Percentiles rank a stretch among this genome's conserved stretches.
phyloP scores from a whole-genome alignment of 257 asterid species.

The Lycium barbarum region DNA sequence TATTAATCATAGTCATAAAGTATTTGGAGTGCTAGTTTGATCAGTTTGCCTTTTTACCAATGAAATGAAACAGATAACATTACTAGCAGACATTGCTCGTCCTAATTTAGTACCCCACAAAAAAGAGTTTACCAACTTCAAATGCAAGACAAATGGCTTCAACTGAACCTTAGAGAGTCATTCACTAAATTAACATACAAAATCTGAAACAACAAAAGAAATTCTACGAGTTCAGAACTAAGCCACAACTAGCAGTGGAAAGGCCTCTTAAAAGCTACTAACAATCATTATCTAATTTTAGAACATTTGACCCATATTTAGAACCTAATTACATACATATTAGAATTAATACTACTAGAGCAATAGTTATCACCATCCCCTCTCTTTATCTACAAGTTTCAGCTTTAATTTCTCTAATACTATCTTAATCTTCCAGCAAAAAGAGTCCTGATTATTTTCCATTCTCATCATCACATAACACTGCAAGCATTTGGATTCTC shows the following conservation, averaged over 20 bases:
- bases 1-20: neutral
- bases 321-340: slow-evolving; percentile 22
- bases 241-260: slow-evolving; percentile 1
- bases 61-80: no score
- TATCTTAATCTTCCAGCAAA: neutral
- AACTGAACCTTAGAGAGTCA: neutral
- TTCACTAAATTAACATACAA: slow-evolving; percentile 20
- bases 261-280: neutral
- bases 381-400: slow-evolving; percentile 21
- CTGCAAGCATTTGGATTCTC: slow-evolving; percentile 62
- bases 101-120: neutral
- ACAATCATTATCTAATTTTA: neutral
- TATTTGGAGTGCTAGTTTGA: neutral
- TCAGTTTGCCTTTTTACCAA: neutral
- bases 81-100: neutral
- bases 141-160: neutral
- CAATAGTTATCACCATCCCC: neutral
- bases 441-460: neutral
- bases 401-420: slow-evolving; percentile 21
- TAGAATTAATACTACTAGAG: neutral
- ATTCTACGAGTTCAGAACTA: neutral
- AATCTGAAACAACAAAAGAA: neutral
- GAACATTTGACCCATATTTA: slow-evolving; percentile 10
- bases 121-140: neutral
- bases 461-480: slow-evolving; percentile 44